Evolutionary conservation across 768 basidiomycete species (phyloP).

Genomic region (Kwoniella mangroviensis): DNA sequence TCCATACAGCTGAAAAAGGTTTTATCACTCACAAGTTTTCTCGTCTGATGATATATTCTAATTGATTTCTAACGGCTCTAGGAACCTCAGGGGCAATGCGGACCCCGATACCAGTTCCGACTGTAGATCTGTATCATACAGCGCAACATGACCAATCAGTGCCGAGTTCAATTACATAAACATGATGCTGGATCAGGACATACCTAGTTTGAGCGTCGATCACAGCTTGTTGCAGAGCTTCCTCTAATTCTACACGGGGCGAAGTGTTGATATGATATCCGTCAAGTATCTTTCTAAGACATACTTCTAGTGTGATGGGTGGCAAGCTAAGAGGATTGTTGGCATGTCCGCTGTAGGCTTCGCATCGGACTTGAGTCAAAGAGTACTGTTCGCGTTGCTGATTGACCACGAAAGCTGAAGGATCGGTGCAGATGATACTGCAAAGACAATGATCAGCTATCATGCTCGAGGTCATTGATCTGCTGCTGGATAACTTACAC

Average conservation of each 20-base stretch:
- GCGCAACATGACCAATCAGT: too few species aligned
- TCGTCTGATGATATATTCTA: neutral
- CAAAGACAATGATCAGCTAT: neutral
- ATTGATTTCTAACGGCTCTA: neutral
- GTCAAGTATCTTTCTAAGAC: neutral
- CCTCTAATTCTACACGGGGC: neutral
- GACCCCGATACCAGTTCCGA: neutral
- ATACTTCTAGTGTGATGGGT: neutral
- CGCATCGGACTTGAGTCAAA: neutral
- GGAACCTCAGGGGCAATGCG: neutral
- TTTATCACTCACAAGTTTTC: neutral
- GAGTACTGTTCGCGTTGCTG: neutral
- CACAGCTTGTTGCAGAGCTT: neutral
- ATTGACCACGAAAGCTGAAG: neutral
- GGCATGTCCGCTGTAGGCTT: neutral
- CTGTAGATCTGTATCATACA: neutral
- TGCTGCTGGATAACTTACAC: neutral
- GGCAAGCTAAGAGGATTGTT: neutral
- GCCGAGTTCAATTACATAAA: too few species aligned
- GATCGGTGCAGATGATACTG: neutral
- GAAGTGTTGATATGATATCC: neutral
- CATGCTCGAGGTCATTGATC: neutral
- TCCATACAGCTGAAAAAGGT: neutral
- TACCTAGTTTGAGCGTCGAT: neutral
- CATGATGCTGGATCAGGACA: neutral